Conservation (phyloP, 345 rosid species). For the Sisymbrium altissimum region DNA sequence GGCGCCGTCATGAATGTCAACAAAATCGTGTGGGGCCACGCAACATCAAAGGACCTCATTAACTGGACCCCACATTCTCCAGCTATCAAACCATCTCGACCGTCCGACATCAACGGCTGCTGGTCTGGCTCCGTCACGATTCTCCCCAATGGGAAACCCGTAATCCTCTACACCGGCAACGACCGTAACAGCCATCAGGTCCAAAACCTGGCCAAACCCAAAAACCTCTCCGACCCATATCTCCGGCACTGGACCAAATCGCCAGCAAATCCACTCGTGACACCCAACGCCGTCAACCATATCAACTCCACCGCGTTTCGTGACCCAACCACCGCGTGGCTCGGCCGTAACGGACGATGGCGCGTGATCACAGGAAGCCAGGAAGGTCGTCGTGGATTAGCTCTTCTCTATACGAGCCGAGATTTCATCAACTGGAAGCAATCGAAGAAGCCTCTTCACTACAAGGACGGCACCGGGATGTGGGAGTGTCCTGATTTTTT, state of each 20-base stretch:
- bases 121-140: slow-evolving; percentile 74
- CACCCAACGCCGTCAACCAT: slow-evolving; percentile 28
- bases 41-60: slow-evolving; percentile 60
- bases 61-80: slow-evolving; percentile 58
- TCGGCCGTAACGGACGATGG: slow-evolving; percentile 39
- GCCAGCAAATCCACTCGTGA: slow-evolving; percentile 49
- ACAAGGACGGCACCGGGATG: slow-evolving; percentile 45
- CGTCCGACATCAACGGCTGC: slow-evolving; percentile 54
- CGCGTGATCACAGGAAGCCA: too few species aligned
- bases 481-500: slow-evolving; percentile 91
- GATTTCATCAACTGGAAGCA: slow-evolving; percentile 49
- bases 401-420: too few species aligned
- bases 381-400: too few species aligned
- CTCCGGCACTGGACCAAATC: slow-evolving; percentile 56
- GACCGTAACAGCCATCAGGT: slow-evolving; percentile 40
- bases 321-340: slow-evolving; percentile 78
- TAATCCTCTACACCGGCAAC: slow-evolving; percentile 60
- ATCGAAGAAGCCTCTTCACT: slow-evolving; percentile 48
- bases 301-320: slow-evolving; percentile 39
- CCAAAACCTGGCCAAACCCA: slow-evolving; percentile 55
- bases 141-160: slow-evolving; percentile 42
- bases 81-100: slow-evolving; percentile 48
- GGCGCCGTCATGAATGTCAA: slow-evolving; percentile 51
- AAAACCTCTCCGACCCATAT: slow-evolving; percentile 51
- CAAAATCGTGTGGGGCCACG: slow-evolving; percentile 74